Conservation (phyloP, 169 alveolate genomes). For the Plasmodium coatneyi region DNA sequence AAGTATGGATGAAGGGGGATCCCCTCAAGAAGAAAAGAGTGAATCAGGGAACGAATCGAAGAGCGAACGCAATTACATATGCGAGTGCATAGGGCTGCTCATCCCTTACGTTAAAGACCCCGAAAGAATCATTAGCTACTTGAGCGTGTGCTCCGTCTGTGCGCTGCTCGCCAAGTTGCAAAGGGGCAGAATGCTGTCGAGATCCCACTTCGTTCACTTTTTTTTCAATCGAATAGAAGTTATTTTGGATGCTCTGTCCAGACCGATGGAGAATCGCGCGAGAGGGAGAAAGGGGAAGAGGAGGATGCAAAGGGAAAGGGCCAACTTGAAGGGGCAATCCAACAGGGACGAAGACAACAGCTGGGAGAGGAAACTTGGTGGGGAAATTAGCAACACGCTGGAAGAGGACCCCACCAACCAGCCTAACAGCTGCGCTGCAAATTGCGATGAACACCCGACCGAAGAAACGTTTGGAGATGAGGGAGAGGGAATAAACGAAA, state of each 20-base stretch:
- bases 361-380: not conserved
- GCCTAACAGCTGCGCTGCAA: not conserved
- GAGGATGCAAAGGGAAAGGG: not conserved
- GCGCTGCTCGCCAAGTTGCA: constrained; percentile 36
- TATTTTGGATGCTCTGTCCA: constrained; percentile 14
- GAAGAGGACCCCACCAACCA: not conserved
- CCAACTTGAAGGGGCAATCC: not conserved
- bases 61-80: constrained; percentile 21
- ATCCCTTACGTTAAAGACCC: constrained; percentile 71
- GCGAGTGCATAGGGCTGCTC: constrained; percentile 64
- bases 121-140: constrained; percentile 43
- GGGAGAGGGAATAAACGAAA: constrained; percentile 5
- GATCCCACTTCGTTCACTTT: constrained; percentile 49
- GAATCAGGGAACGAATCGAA: not conserved
- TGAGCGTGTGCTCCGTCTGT: constrained; percentile 54
- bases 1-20: not conserved
- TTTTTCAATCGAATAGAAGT: constrained; percentile 63
- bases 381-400: not conserved
- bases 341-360: not conserved
- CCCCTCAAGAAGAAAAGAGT: not conserved
- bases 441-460: not conserved
- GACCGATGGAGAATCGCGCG: not conserved
- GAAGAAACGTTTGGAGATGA: constrained; percentile 7
- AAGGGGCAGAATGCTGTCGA: not conserved
- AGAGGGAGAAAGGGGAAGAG: not conserved